phyloP scores from a whole-genome alignment of 305 asterid genomes.

The Fraxinus greggii region DNA sequence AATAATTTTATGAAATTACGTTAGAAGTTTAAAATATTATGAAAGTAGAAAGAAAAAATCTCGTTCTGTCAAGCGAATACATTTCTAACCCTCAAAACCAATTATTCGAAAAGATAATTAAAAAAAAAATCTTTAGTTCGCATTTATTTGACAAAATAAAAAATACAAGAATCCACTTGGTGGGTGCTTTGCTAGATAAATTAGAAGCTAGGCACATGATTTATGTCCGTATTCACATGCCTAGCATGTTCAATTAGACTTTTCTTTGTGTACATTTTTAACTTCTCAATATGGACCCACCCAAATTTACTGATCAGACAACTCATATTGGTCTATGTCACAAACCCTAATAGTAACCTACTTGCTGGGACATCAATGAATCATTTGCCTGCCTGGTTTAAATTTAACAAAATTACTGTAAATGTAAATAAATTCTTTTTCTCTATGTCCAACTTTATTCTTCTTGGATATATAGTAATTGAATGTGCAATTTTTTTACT shows the following conservation, averaged over 20 bases:
- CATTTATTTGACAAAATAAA: neutral
- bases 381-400: neutral
- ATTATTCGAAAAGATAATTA: neutral
- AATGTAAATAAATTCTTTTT: too few relatives aligned
- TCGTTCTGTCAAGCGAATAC: neutral
- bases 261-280: slow-evolving; percentile 59
- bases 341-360: slow-evolving; percentile 36
- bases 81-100: neutral
- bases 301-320: slow-evolving; percentile 42
- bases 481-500: neutral
- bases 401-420: neutral
- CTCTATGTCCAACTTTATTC: neutral
- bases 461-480: neutral
- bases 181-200: slow-evolving; percentile 30
- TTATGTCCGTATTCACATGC: slow-evolving; percentile 88
- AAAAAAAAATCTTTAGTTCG: neutral
- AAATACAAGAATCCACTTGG: slow-evolving; percentile 16
- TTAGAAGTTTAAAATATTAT: neutral
- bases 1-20: neutral
- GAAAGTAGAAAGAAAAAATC: too few relatives aligned
- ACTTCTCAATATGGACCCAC: slow-evolving; percentile 60
- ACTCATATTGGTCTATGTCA: slow-evolving; percentile 64
- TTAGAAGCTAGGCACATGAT: slow-evolving; percentile 71
- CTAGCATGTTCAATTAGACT: slow-evolving; percentile 72
- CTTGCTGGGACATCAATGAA: slow-evolving; percentile 20